Percentiles rank a stretch among this genome's conserved stretches.
These are phyloP conservation scores for Neckera pumila DNA, from an alignment of 225 moss, liverwort and hornwort species.

Conservation along the genomic window DNA sequence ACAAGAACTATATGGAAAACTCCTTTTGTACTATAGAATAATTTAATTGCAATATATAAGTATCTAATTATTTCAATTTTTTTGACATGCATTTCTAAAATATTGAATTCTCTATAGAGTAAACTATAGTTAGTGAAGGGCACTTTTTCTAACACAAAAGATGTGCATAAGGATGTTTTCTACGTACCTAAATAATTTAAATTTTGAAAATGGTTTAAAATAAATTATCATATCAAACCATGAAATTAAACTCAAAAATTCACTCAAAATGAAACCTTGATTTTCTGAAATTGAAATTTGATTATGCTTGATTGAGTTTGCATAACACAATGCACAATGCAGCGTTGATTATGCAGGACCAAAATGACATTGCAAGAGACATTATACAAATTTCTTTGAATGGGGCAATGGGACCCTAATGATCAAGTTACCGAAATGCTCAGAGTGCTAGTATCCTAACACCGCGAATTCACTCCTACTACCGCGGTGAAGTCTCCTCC, in stretches of 20 bases:
- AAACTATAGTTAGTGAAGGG: accelerated
- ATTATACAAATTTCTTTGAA: background rate
- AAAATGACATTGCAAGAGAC: background rate
- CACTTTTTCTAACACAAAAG: background rate
- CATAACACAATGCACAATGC: accelerated
- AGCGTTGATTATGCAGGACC: background rate
- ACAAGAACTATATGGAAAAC: accelerated
- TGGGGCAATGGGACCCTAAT: background rate
- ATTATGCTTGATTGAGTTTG: background rate
- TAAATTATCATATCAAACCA: too few species aligned
- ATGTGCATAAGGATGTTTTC: background rate
- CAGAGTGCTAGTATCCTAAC: background rate
- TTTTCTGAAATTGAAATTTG: background rate
- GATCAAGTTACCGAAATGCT: background rate
- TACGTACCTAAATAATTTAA: background rate
- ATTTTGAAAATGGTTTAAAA: background rate
- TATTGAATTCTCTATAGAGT: background rate
- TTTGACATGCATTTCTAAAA: accelerated
- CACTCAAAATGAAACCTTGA: background rate
- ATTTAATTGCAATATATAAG: background rate
- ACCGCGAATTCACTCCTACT: background rate
- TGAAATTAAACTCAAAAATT: background rate
- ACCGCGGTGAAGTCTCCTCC: background rate
- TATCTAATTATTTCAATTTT: background rate
- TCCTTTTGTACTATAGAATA: accelerated